Evolutionary conservation across 2,329 filamentous ascomycete genomes (phyloP), one percentile per base, ranked within the genome.

Genomic region (Mycosphaerella arachidis): DNA sequence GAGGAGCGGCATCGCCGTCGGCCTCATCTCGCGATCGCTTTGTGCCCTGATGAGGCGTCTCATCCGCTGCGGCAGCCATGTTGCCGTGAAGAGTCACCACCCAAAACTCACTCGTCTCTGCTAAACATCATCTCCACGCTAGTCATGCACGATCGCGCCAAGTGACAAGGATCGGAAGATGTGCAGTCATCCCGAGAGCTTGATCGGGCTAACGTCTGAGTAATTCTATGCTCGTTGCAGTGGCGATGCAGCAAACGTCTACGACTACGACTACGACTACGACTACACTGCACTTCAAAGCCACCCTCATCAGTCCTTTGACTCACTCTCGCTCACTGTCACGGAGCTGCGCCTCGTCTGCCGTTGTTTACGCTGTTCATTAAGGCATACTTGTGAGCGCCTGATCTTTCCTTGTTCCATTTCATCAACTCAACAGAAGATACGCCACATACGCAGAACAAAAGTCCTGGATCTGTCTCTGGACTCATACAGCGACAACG

Each of bases 21-120:
- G 59, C 51, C 48, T 72, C 68, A 31, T 70, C 68, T 29, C 67
- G 70, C 30, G 68, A 31, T 33, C 72, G 63, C 59, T 73, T 73
- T 2, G 63, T 66, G 59, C 71, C 69, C 29, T 70, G 67, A 51
- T 70, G 67, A 51, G 60, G 62, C 50, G 48, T 18, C 16, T 48
- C 57, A 27, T 67, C 57, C 8, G 54, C 40, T 50, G 58, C 55
- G 9, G 61, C 61, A 24, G 64, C 63, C 64, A 66, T 68, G 16
- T 55, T 30, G 31, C n/a, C 24, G n/a, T 4, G 8, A 12, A 37
- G 29, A 33, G 8, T 53, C 40, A 43, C 13, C 40, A n/a, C 40
- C 40, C 18, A 18, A 43, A n/a, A 5, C n/a, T 18, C 40, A 43
- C n/a, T n/a, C n/a, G 40, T 43, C 35, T 10, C 35, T 10, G 33